Evolutionary conservation across 1,139 yeast species (phyloP).

Genomic region (Yamadazyma atmosphaerica): DNA sequence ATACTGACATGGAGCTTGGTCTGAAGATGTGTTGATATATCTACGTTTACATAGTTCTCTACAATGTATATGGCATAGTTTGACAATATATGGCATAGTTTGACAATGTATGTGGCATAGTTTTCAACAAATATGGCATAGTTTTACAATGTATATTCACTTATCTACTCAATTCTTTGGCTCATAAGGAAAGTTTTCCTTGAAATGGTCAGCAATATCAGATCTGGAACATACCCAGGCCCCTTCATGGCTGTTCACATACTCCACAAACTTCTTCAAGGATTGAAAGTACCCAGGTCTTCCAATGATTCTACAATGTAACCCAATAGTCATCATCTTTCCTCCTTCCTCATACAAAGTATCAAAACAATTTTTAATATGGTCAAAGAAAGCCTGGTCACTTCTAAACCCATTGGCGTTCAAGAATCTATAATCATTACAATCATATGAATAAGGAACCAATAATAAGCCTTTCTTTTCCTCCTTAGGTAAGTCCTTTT

Average conservation of each 20-base stretch:
- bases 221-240: conserved; percentile 39
- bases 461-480: conserved; percentile 18
- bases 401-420: conserved; percentile 18
- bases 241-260: conserved; percentile 26
- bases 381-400: conserved; percentile 17
- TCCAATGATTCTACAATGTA: conserved; percentile 36
- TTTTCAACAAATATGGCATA: too few species aligned
- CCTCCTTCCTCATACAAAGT: conserved; percentile 36
- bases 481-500: conserved; percentile 16
- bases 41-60: too few species aligned
- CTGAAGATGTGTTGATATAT: too few species aligned
- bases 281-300: conserved; percentile 37
- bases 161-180: conserved; percentile 7
- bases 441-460: conserved; percentile 20
- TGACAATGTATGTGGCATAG: background rate
- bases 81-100: background rate
- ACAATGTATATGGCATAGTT: background rate
- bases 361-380: conserved; percentile 31
- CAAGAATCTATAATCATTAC: conserved; percentile 17
- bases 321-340: conserved; percentile 36
- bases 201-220: conserved; percentile 32
- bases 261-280: conserved; percentile 32
- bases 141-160: too few species aligned
- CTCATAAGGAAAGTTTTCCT: conserved; percentile 19
- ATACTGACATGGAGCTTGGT: too few species aligned